These are phyloP conservation scores for Vaccinium macrocarpon DNA, from an alignment of 148 eudicot genomes.

Conservation along the genomic window DNA sequence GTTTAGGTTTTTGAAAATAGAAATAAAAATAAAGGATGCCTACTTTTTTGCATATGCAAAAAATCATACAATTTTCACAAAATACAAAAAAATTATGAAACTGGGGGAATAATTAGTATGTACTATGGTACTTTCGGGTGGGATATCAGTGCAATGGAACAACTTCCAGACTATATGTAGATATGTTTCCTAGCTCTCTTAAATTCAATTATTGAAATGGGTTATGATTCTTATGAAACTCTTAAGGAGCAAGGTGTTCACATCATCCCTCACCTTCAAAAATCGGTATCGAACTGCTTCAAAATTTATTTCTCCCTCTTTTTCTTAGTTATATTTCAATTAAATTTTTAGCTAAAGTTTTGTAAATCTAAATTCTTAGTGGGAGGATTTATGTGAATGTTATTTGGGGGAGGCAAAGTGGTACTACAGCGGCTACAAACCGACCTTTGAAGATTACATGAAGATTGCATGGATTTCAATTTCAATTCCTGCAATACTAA, in stretches of 20 bases:
- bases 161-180: conserved; percentile 31
- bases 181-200: conserved; percentile 20
- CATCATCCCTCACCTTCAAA: conserved; percentile 15
- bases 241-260: background rate
- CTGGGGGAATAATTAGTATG: background rate
- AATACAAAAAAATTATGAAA: too few species aligned
- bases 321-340: background rate
- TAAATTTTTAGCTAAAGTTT: background rate
- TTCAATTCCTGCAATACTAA: conserved; percentile 10
- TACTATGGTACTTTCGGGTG: conserved; percentile 11
- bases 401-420: conserved; percentile 33
- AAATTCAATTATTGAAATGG: conserved; percentile 21
- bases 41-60: too few species aligned
- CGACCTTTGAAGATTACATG: conserved; percentile 24
- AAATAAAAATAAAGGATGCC: too few species aligned
- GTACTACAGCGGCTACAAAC: conserved; percentile 17
- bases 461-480: conserved; percentile 24
- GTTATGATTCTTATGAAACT: too few species aligned
- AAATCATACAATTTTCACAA: background rate
- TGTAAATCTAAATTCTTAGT: conserved; percentile 2
- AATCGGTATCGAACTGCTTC: background rate
- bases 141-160: conserved; percentile 21
- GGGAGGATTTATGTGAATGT: conserved; percentile 23
- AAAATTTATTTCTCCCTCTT: background rate
- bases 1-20: background rate